These are phyloP conservation scores for Coccomyxa sp. DNA, from an alignment of 139 green algal genomes.

Conservation along the genomic window DNA sequence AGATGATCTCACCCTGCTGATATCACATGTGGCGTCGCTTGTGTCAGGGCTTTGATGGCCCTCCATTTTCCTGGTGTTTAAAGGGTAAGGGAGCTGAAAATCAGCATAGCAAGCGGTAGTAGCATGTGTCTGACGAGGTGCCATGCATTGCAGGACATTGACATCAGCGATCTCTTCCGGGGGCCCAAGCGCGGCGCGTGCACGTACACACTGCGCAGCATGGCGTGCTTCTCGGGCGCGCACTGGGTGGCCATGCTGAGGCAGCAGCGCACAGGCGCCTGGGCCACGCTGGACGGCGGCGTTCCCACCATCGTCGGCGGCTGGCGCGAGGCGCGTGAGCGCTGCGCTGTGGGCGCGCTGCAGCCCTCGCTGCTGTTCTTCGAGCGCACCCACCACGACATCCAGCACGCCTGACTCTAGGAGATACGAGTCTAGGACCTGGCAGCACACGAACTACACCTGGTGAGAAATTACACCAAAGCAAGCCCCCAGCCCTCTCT, in stretches of 20 bases:
- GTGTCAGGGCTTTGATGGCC: too few relatives aligned
- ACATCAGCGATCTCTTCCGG: constrained; percentile 15
- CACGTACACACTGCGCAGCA: constrained; percentile 57
- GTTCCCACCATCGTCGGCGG: background rate
- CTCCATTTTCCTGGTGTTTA: background rate
- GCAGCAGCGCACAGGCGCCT: background rate
- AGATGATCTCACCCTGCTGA: background rate
- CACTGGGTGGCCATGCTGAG: constrained; percentile 45
- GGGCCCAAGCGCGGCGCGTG: background rate
- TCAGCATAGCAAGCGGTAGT: background rate
- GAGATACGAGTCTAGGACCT: too few relatives aligned
- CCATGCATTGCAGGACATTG: constrained; percentile 13
- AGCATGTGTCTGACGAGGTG: background rate
- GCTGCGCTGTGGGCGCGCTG: background rate
- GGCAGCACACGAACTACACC: too few relatives aligned
- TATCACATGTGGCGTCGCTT: too few relatives aligned
- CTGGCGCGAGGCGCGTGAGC: background rate
- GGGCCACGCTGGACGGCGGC: background rate
- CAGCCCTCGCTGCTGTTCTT: background rate
- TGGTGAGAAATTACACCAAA: too few relatives aligned
- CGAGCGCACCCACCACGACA: background rate
- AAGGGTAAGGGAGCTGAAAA: background rate
- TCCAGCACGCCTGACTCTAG: too few relatives aligned
- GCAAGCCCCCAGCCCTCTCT: too few relatives aligned
- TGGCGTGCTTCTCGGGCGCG: constrained; percentile 87